Base-by-base conservation (phyloP, 208 protist genomes). In the Leishmania gerbilli region DNA sequence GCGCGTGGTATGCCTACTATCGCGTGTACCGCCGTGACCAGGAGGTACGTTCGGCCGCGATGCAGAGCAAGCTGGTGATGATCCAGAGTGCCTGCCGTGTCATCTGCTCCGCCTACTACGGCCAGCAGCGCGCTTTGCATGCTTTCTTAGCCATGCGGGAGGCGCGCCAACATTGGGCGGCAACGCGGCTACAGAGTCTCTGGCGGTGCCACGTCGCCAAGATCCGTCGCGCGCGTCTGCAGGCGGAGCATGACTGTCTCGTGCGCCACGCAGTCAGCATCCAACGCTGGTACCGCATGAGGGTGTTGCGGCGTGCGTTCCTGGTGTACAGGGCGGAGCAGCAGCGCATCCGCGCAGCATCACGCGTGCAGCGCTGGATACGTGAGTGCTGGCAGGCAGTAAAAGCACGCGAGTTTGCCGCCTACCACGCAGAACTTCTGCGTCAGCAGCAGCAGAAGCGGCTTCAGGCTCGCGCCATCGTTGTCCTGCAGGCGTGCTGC, bases 1-100 rank as follows among this genome's bases (percentile, higher is more conserved):
- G 95, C 11, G 91, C 93, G 62, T 97, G 93, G 93, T 95, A 95
- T 79, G 72, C 86, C 17, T 95, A 96, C 89, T 95, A 95, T 84
- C 91, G 91, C 40, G 88, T 82, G n/a, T 92, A 93, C 78, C 89
- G 90, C 37, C 90, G 91, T 53, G 84, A 96, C 51, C 89, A 95
- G 84, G 88, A 92, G 58, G 83, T 96, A 72, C 88, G 87, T 56
- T 92, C 89, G 6, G 92, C 93, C 34, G 90, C 82, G 58, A 95
- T 86, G 81, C 88, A 93, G 84, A 87, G 87, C 49, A 76, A 76
- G 56, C 79, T 96, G 62, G 83, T 83, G 17, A n/a, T 92, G 60
- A 89, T 98, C 15, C 95, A 98, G 81, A 77, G 85, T 69, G 86
- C 83, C 49, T 88, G 87, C 34, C 80, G 93, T 40, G 82, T 82